Evolutionary conservation across 2,329 filamentous ascomycete genomes (phyloP).

Genomic region (Tympanopsis confertula): DNA sequence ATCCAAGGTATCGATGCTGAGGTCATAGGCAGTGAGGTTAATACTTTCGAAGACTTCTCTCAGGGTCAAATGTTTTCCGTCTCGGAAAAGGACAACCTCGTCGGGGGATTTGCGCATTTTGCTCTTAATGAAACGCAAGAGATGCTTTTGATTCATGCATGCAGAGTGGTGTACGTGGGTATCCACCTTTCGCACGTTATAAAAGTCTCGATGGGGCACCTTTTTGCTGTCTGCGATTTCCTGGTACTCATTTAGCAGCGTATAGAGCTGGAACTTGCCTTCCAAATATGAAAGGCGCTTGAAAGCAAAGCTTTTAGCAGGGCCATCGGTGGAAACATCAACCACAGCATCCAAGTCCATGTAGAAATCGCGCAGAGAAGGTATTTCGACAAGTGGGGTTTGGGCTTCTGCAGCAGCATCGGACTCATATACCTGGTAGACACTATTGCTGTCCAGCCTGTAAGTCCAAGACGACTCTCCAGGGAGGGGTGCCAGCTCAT

Average conservation of each 20-base stretch:
- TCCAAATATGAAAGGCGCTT: conserved; percentile 88
- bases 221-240: conserved; percentile 97
- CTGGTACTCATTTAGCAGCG: conserved; percentile 89
- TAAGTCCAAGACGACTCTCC: conserved; percentile 61
- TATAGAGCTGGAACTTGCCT: conserved; percentile 92
- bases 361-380: conserved; percentile 88
- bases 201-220: conserved; percentile 95
- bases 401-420: conserved; percentile 47
- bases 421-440: conserved; percentile 84
- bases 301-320: conserved; percentile 94
- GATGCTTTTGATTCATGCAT: conserved; percentile 99
- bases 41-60: conserved; percentile 94
- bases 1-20: conserved; percentile 95
- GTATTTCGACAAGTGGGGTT: conserved; percentile 69
- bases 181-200: conserved; percentile 97
- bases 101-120: conserved; percentile 99
- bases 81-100: conserved; percentile 82
- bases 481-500: conserved; percentile 66
- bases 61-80: conserved; percentile 83
- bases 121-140: conserved; percentile 96
- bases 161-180: conserved; percentile 98
- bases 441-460: conserved; percentile 68
- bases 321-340: conserved; percentile 84
- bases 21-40: conserved; percentile 89
- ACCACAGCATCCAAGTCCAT: conserved; percentile 83